phyloP scores from a whole-genome alignment of 176 grass and related monocot species.

The Musa beccarii region DNA sequence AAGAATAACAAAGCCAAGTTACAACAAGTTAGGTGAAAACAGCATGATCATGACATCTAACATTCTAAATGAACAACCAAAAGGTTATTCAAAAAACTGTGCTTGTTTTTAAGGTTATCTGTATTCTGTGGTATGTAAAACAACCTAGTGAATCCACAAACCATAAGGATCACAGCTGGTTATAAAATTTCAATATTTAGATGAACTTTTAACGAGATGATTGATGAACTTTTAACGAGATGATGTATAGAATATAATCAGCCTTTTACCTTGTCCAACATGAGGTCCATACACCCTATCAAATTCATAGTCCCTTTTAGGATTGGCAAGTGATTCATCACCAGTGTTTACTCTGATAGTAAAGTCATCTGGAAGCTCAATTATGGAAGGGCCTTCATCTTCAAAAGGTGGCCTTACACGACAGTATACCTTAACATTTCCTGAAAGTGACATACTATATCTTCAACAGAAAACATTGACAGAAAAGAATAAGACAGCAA shows the following conservation, averaged over 20 bases:
- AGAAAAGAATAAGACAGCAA: not conserved
- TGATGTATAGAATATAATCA: conserved; percentile 7
- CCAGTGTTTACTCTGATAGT: conserved; percentile 84
- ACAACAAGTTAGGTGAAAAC: conserved; percentile 16
- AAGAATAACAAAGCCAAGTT: conserved; percentile 16
- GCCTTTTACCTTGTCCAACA: conserved; percentile 73
- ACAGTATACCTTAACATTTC: conserved; percentile 88
- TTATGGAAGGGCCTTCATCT: conserved; percentile 60
- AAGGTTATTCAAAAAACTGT: not conserved
- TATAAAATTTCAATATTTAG: not conserved
- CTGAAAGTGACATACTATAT: conserved; percentile 37
- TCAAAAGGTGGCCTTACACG: conserved; percentile 81
- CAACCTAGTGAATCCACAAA: not conserved
- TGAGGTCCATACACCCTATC: conserved; percentile 92
- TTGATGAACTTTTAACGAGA: conserved; percentile 9
- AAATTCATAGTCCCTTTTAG: conserved; percentile 96
- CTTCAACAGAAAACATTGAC: conserved; percentile 18
- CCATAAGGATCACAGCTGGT: not conserved
- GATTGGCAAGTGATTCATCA: conserved; percentile 81
- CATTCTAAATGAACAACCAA: not conserved
- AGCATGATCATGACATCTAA: conserved; percentile 9
- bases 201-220: conserved; percentile 10
- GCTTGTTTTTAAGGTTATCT: not conserved
- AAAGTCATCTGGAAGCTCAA: conserved; percentile 94
- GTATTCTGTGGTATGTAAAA: not conserved